These are phyloP conservation scores for Suillus americanus DNA, from an alignment of 768 basidiomycete genomes.

Conservation along the genomic window DNA sequence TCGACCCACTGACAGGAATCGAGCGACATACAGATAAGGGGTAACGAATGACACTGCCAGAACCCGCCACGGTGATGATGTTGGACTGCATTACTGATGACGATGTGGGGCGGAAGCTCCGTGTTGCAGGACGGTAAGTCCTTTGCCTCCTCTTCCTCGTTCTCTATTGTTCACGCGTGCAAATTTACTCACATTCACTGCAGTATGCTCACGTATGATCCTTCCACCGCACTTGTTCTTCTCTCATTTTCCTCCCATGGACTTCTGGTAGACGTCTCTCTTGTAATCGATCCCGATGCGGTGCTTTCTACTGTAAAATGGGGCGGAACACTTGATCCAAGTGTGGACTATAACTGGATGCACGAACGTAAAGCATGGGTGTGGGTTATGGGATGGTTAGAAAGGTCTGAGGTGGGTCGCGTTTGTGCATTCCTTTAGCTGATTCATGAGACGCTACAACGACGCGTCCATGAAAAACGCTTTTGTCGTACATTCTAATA, in stretches of 20 bases:
- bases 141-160: conserved; percentile 15
- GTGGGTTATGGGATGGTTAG: conserved; percentile 60
- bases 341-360: conserved; percentile 42
- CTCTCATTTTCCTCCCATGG: conserved; percentile 51
- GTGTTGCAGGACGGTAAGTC: conserved; percentile 59
- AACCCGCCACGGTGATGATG: conserved; percentile 44
- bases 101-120: conserved; percentile 50
- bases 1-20: not conserved
- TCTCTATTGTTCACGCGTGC: conserved; percentile 9
- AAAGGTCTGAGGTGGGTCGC: conserved; percentile 43
- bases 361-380: conserved; percentile 50
- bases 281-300: conserved; percentile 43
- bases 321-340: conserved; percentile 10
- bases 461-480: conserved; percentile 2
- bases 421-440: not conserved
- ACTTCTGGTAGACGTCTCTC: conserved; percentile 55
- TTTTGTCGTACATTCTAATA: not conserved
- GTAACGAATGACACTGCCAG: conserved; percentile 47
- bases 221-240: conserved; percentile 42
- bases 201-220: conserved; percentile 62
- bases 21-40: not conserved
- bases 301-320: conserved; percentile 15
- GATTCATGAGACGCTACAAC: not conserved
- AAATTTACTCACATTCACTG: conserved; percentile 5
- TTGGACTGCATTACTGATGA: conserved; percentile 40